Evolutionary conservation across 163 green algal species (phyloP), one percentile per base, ranked within the genome.

Genomic region (Chlorella variabilis): DNA sequence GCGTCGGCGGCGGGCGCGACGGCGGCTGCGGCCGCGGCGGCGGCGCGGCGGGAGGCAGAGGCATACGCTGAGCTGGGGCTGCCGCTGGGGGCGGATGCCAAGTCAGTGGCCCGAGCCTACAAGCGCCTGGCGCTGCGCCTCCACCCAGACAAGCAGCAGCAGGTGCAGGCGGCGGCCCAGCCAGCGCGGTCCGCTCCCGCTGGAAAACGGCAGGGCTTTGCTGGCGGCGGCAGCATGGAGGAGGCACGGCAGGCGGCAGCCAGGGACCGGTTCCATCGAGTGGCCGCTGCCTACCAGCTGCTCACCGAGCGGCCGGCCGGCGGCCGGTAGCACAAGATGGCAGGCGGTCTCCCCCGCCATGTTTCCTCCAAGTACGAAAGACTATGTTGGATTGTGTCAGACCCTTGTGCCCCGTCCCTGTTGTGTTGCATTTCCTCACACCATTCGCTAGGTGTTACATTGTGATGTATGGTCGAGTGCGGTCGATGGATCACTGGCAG

Each of bases 91-190:
- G 65, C 65, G 41, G 65, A 73, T 38, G 65, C 23, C 65, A 73
- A 34, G 25, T 38, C 21, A 4, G 27, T 73, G 23, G 41, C 25
- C 4, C 38, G 65, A 3, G 65, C 65, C 6, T 73, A 73, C 65
- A 73, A 73, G 65, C 36, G 38, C 8, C 65, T 73, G 38, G 65
- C 65, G 4, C 65, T 73, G 38, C 36, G n/a, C 23, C 65, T 73
- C 23, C 65, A 73, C 36, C 65, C 85, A 31, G 85, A 90, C 71
- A 90, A 90, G 79, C 69, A 78, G 73, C 71, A 41, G 49, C 48
- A 68, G 63, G 33, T 29, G n/a, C n/a, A n/a, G 21, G 41, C 23
- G 36, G 4, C 23, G 3, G 65, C n/a, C n/a, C 65, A 38, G 38
- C 34, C 59, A 7, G n/a, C 38, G 59, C 27, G 45, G 45, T 15